A percentile compares a stretch with the other conserved stretches of the same genome.
Conservation (phyloP, 2,329 filamentous ascomycete species). For the Xylariaceae sp. region DNA sequence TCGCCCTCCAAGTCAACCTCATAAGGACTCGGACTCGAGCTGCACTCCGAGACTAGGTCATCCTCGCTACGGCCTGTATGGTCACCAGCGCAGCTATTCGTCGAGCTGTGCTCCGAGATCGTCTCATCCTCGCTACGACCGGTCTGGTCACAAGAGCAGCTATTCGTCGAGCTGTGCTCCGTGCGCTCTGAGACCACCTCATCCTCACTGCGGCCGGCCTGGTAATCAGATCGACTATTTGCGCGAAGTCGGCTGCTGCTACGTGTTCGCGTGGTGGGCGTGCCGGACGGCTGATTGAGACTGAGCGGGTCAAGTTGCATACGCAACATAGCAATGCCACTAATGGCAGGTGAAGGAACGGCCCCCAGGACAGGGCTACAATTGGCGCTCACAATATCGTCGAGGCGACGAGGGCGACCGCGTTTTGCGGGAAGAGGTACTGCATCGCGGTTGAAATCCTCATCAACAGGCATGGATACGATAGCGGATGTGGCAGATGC, state of each 20-base stretch:
- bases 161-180: no score
- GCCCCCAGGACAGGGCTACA: conserved; percentile 56
- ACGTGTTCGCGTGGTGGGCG: conserved; percentile 50
- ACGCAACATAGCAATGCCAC: conserved; percentile 78
- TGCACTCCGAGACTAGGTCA: conserved; percentile 64
- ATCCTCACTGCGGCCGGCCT: conserved; percentile 53
- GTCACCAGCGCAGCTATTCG: conserved; percentile 39
- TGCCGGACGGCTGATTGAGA: conserved; percentile 52
- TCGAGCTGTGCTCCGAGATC: conserved; percentile 63
- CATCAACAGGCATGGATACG: conserved; percentile 43
- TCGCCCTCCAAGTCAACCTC: conserved; percentile 80
- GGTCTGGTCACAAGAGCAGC: conserved; percentile 45
- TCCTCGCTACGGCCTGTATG: conserved; percentile 54
- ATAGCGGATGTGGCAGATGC: conserved; percentile 44
- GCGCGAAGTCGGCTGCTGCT: conserved; percentile 52
- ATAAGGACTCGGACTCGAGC: conserved; percentile 69
- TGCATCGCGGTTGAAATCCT: conserved; percentile 49
- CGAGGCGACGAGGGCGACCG: conserved; percentile 38
- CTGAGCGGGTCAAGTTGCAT: conserved; percentile 74
- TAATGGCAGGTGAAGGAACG: conserved; percentile 50
- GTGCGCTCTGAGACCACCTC: conserved; percentile 63
- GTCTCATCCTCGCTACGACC: conserved; percentile 57
- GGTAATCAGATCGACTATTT: conserved; percentile 46
- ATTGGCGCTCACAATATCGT: conserved; percentile 57
- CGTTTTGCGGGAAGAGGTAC: conserved; percentile 38